These are phyloP conservation scores for Neostapfia colusana DNA, from an alignment of 176 grass and related monocot species.

Conservation along the genomic window DNA sequence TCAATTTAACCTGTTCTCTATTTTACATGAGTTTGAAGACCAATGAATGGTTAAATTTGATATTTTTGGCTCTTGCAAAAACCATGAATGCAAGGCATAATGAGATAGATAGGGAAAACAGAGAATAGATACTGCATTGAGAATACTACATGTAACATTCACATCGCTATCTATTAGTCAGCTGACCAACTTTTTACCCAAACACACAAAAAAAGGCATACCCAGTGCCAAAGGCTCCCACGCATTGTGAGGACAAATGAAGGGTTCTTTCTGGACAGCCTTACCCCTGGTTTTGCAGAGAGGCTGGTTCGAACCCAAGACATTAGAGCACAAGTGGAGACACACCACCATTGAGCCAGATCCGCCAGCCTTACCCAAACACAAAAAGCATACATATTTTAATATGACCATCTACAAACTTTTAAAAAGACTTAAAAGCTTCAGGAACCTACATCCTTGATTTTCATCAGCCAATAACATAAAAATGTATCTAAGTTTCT, in stretches of 20 bases:
- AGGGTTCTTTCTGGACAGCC: too few relatives aligned
- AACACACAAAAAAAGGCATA: too few relatives aligned
- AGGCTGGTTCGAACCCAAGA: too few relatives aligned
- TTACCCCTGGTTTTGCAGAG: too few relatives aligned
- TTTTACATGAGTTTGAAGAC: neutral
- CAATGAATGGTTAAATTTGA: slow-evolving; percentile 19
- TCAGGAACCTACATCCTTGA: neutral
- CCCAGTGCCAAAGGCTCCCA: too few relatives aligned
- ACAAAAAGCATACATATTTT: neutral
- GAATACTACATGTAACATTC: neutral
- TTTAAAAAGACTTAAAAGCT: neutral
- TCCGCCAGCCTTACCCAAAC: slow-evolving; percentile 30
- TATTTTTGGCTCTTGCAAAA: neutral
- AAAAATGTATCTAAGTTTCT: neutral
- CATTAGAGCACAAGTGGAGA: too few relatives aligned
- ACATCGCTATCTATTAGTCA: neutral
- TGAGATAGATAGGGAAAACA: neutral
- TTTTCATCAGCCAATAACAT: neutral
- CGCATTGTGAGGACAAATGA: too few relatives aligned
- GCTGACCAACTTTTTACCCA: neutral
- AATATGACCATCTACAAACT: neutral
- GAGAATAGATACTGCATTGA: neutral
- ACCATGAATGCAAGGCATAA: neutral
- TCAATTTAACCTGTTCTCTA: slow-evolving; percentile 22
- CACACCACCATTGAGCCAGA: too few relatives aligned